These are phyloP conservation scores for Trichoderma atroviride DNA, from an alignment of 2,329 filamentous ascomycete species.

Conservation along the genomic window DNA sequence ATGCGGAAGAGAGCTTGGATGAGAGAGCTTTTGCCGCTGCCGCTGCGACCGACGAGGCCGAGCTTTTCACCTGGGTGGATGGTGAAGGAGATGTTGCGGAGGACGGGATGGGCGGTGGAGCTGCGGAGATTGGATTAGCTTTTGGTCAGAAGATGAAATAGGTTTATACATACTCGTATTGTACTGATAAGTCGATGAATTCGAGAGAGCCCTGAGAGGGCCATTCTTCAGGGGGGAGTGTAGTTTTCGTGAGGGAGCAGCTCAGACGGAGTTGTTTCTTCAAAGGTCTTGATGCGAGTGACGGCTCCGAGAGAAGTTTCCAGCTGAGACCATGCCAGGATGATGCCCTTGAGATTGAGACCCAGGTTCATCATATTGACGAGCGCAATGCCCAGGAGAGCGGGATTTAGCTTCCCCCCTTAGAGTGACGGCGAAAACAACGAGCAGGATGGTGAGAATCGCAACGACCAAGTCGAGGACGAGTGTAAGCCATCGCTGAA, in stretches of 20 bases:
- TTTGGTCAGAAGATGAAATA: background rate
- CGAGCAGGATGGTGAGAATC: constrained; percentile 45
- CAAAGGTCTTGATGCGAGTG: constrained; percentile 36
- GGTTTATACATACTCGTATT: constrained; percentile 35
- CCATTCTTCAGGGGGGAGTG: constrained; percentile 31
- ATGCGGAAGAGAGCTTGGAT: constrained; percentile 52
- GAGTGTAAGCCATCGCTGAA: constrained; percentile 57
- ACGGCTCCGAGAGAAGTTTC: constrained; percentile 39
- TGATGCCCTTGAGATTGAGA: constrained; percentile 34
- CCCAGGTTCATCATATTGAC: constrained; percentile 40
- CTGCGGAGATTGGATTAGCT: constrained; percentile 23
- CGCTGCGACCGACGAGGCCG: constrained; percentile 51
- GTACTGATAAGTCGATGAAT: constrained; percentile 32
- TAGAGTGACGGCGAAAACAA: constrained; percentile 44
- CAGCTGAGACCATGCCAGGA: constrained; percentile 36
- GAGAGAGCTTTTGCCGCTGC: constrained; percentile 44
- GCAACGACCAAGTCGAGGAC: constrained; percentile 56
- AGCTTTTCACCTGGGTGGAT: constrained; percentile 43
- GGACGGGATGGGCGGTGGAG: constrained; percentile 32
- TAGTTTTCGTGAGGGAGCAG: constrained; percentile 28
- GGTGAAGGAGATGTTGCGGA: constrained; percentile 38
- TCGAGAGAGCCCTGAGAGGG: constrained; percentile 33
- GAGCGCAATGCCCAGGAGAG: constrained; percentile 43
- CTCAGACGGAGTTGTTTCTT: constrained; percentile 34
- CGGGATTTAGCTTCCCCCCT: constrained; percentile 37